Percentiles rank a stretch among this genome's conserved stretches.
Evolutionary conservation across 1,284 basidiomycete genomes (phyloP).

Genomic region (Ganoderma boninense): DNA sequence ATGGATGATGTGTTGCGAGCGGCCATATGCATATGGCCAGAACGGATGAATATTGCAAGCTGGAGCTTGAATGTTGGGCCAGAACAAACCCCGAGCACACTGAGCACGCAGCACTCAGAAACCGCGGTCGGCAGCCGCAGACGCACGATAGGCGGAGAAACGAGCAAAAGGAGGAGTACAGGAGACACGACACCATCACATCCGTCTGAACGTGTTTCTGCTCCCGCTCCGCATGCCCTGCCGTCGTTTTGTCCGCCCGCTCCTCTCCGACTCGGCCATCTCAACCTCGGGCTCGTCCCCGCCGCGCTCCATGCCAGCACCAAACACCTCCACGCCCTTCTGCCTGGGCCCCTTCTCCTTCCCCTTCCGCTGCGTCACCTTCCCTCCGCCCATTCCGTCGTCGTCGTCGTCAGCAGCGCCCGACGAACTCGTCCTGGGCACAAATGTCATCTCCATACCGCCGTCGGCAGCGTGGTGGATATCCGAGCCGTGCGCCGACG

Average conservation of each 20-base stretch:
- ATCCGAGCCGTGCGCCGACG: slow-evolving; percentile 17
- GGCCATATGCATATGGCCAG: too few relatives aligned
- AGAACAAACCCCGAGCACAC: background rate
- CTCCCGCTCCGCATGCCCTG: slow-evolving; percentile 84
- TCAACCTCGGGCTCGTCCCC: slow-evolving; percentile 55
- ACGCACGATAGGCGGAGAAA: background rate
- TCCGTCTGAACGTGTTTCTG: slow-evolving; percentile 79
- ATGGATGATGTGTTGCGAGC: too few relatives aligned
- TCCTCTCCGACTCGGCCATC: slow-evolving; percentile 64
- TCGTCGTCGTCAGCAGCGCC: slow-evolving; percentile 46
- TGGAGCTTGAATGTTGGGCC: too few relatives aligned
- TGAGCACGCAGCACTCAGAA: background rate
- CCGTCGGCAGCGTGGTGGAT: slow-evolving; percentile 50
- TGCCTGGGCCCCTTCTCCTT: slow-evolving; percentile 50
- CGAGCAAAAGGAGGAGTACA: background rate
- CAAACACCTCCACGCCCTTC: slow-evolving; percentile 82
- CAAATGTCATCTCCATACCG: slow-evolving; percentile 73
- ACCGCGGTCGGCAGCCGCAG: background rate
- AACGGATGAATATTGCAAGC: too few relatives aligned
- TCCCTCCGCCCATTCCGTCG: slow-evolving; percentile 37
- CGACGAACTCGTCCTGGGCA: slow-evolving; percentile 54
- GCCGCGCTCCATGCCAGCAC: slow-evolving; percentile 86
- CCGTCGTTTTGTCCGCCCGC: slow-evolving; percentile 76
- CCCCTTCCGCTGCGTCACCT: slow-evolving; percentile 33
- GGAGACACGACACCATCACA: slow-evolving; percentile 30